Base-by-base conservation (phyloP, 768 basidiomycete species). In the Serendipita vermifera region DNA sequence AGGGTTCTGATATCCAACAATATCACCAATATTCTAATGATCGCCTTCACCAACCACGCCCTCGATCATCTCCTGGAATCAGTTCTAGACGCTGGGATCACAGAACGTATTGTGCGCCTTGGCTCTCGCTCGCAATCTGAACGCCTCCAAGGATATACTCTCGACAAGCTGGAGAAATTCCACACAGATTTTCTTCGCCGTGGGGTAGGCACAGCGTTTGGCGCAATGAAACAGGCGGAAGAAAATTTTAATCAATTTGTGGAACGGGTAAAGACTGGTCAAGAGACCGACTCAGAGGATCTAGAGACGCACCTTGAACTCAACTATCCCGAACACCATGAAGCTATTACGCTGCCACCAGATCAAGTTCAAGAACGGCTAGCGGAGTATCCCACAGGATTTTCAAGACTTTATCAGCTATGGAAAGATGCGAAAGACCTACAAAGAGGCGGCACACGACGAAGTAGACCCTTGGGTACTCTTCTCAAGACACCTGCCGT, bases 11-110 rank as follows among this genome's bases (percentile, higher is more conserved):
- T 83, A 3, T 64, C 69, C 1, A 80, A 77, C 62, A 59, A 71
- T 9, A 66, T 82, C 53, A 67, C 70, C 1, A 82, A 77, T 0
- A 79, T 85, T 54, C 64, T 75, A 2, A 68, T 81, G 62, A 73
- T 80, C 24, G 76, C 85, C 0, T 86, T 81, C 66, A 88, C 86
- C 0, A 87, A 88, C 60, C 87, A 87, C 39, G 86, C 86, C 0
- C 72, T 88, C 2, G 85, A 88, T 57, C 83, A 87, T 60, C 75
- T 87, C 69, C 68, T 88, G 1, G 70, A 69, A 3, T 78, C 78
- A 0, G 76, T 87, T 2, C 72, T 87, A 0, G 83, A 87, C 60
- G 77, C 76, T 0, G 64, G 67, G 0, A 84, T 87, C 59, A 86
- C 85, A 0, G 65, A 69, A 0, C 75, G 78, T 33, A 70, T 87